Base-by-base conservation (phyloP, 176 grass and related monocot genomes). In the Oryza meyeriana region DNA sequence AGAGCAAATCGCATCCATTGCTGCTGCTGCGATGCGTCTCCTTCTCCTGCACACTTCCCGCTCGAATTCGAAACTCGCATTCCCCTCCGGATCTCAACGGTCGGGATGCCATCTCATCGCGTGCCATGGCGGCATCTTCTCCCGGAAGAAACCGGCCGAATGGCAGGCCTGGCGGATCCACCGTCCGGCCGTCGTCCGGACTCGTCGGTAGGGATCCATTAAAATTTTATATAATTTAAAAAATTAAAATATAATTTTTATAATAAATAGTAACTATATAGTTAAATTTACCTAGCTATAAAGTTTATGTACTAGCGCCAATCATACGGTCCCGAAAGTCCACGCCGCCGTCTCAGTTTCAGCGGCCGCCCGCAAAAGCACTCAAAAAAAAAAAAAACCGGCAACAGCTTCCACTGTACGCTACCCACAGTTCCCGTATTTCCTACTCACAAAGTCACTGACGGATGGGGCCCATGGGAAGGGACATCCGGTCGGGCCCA, bases 311-410 rank as follows among this genome's bases (percentile, higher is more conserved):
- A n/a, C n/a, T n/a, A n/a, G n/a, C n/a, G 6, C 20, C 50, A 71
- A 79, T 80, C 84, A 33, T 18, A 27, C 20, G 59, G 58, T 0
- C 1, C n/a, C 9, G 5, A 61, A 76, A 66, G 44, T 44, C 69
- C 42, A 74, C 84, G 84, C 67, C 29, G 9, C 66, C 75, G n/a
- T 30, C 66, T 36, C 81, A 13, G 47, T 34, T 76, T 66, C 63
- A 24, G 61, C 62, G 30, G 45, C 13, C 65, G 28, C 31, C 38
- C 41, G 55, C 55, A 59, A 59, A 59, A 55, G 20, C 18, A 22
- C 48, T 2, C 48, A 6, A 55, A 55, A 55, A 55, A 52, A 6
- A 4, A 40, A 9, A 10, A 34, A 4, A 20, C 50, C 20, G 74
- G 74, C 50, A 44, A 72, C 48, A 36, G 17, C 67, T 79, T 79